Percentiles rank a stretch among this genome's conserved stretches.
Evolutionary conservation across 2,329 filamentous ascomycete species (phyloP).

Genomic region (Aspergillus candidus): DNA sequence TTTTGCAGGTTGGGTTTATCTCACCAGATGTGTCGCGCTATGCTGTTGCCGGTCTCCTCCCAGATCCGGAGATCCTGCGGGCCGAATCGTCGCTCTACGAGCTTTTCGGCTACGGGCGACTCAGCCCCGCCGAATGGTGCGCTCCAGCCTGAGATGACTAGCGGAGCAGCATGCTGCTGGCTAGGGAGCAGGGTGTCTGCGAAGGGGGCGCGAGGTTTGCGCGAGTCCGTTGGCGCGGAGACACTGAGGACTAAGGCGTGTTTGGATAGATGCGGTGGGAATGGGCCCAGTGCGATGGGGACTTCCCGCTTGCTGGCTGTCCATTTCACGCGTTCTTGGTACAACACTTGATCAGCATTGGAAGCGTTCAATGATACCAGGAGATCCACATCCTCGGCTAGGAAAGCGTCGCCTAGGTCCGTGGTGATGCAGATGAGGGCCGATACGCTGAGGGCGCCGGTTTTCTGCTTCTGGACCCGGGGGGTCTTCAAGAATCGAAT

Average conservation of each 20-base stretch:
- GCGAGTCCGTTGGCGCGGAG: conserved; percentile 6
- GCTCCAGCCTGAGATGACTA: conserved; percentile 55
- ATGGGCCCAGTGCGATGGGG: conserved; percentile 26
- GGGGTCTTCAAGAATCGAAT: conserved; percentile 64
- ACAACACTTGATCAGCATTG: conserved; percentile 13
- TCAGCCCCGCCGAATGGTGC: conserved; percentile 36
- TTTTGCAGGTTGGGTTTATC: conserved; percentile 8
- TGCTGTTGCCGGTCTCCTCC: conserved; percentile 68
- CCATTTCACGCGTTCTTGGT: conserved; percentile 25
- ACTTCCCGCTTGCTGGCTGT: conserved; percentile 31
- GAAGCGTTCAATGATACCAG: conserved; percentile 18
- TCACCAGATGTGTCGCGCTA: conserved; percentile 66
- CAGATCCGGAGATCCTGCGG: conserved; percentile 48
- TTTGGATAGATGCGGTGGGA: conserved; percentile 21
- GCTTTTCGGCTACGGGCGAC: conserved; percentile 42
- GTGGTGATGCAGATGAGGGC: conserved; percentile 60
- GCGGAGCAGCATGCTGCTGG: conserved; percentile 24
- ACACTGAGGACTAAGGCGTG: conserved; percentile 24
- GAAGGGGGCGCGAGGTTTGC: conserved; percentile 5
- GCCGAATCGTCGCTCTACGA: conserved; percentile 52
- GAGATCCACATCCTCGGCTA: conserved; percentile 39
- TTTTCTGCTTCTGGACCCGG: conserved; percentile 38
- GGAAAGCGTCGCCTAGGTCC: conserved; percentile 61
- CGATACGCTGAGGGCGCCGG: conserved; percentile 39
- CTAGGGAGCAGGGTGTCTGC: conserved; percentile 17